Base-by-base conservation (phyloP, 495 filamentous ascomycete species). In the Neurospora hispaniola region DNA sequence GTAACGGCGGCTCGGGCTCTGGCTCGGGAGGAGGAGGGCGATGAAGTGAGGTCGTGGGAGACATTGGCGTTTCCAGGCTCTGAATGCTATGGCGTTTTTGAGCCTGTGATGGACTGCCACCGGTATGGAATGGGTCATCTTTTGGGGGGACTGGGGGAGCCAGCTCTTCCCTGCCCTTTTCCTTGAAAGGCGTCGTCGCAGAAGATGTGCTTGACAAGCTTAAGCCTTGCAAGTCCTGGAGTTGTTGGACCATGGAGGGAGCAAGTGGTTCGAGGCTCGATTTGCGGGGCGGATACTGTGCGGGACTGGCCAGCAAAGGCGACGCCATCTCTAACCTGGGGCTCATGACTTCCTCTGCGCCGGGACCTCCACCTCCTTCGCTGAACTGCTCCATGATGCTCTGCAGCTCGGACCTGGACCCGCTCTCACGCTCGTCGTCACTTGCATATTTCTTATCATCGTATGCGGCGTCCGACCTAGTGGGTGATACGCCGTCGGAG, bases 351-450 rank as follows among this genome's bases (percentile, higher is more conserved):
- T 93, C 91, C 11, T 93, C 88, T 71, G 89, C 86, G 40, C 85
- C 89, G 12, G 86, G 89, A 12, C 88, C 91, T 69, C 88, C 88
- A 3, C 87, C 87, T 23, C 88, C 88, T 75, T 91, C 89, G 75
- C 89, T 89, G 71, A 93, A 93, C 77, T 90, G 91, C 74, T 94
- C 94, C 91, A 99, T 97, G 74, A 99, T 98, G 77, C 87, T 97
- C 81, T 98, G 93, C 69, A 99, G 98, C 79, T 98, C 96, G 1
- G 90, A 89, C 71, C 89, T 89, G 5, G 93, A 93, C 39, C 87
- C 88, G n/a, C 87, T 88, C 70, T 91, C 89, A 42, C 85, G 85
- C 70, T 88, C 84, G 73, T 87, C 86, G 73, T 87, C 85, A 71
- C 86, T 89, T 69, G 78, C 71, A 70, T 81, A 84, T 71, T 79